Conservation (phyloP, 371 early-diverging fungal genomes). For the Phascolomyces articulosus region DNA sequence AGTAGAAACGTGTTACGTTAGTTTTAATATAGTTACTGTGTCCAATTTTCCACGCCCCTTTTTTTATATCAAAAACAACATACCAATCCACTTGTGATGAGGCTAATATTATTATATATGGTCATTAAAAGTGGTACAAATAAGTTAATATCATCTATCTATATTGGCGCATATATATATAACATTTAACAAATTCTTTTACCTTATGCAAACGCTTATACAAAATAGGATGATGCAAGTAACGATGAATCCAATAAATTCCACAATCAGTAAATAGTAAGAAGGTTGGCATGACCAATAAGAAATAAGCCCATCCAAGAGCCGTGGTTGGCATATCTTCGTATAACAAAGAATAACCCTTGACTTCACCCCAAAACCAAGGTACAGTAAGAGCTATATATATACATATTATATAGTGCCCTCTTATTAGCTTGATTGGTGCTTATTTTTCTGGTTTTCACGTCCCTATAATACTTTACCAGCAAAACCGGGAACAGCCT, state of each 20-base stretch:
- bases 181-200: slow-evolving; percentile 4
- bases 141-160: too few relatives aligned
- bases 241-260: slow-evolving; percentile 95
- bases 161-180: not conserved
- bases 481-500: slow-evolving; percentile 81
- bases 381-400: slow-evolving; percentile 77
- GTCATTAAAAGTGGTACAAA: too few relatives aligned
- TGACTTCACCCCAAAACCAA: slow-evolving; percentile 88
- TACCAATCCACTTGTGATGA: slow-evolving; percentile 61
- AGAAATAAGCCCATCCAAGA: slow-evolving; percentile 64
- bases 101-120: slow-evolving; percentile 35
- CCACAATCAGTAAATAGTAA: slow-evolving; percentile 91
- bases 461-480: too few relatives aligned
- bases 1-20: not conserved
- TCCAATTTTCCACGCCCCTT: not conserved
- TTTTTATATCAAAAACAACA: not conserved
- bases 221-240: slow-evolving; percentile 83
- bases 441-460: too few relatives aligned
- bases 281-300: slow-evolving; percentile 69
- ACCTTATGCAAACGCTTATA: slow-evolving; percentile 92
- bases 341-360: slow-evolving; percentile 82
- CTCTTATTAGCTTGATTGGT: too few relatives aligned
- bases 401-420: too few relatives aligned
- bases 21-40: not conserved
- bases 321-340: slow-evolving; percentile 46